phyloP scores from a whole-genome alignment of 805 yeast genomes.

The Hanseniaspora nectarophila region DNA sequence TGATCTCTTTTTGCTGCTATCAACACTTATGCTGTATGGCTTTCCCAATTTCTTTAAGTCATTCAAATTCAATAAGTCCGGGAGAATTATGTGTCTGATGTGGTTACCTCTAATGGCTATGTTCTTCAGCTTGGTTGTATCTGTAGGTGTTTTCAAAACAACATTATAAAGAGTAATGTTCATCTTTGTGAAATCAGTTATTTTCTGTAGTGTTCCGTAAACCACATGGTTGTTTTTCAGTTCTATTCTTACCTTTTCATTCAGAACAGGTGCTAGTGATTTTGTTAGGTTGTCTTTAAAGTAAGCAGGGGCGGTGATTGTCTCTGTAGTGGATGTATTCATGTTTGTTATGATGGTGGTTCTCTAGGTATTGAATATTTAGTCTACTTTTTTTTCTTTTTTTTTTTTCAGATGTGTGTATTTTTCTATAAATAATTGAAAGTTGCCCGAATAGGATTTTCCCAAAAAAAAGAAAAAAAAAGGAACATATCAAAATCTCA shows the following conservation, averaged over 20 bases:
- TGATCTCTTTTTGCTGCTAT: conserved; percentile 9
- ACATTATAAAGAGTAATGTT: conserved; percentile 10
- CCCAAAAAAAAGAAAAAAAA: too few relatives aligned
- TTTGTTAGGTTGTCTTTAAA: conserved; percentile 26
- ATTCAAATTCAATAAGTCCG: conserved; percentile 9
- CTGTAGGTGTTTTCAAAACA: conserved; percentile 5
- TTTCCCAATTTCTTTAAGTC: conserved; percentile 9
- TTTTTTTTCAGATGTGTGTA: too few relatives aligned
- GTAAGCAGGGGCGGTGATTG: conserved; percentile 6
- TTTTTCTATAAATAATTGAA: too few relatives aligned
- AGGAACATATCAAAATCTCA: too few relatives aligned
- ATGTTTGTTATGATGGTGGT: neutral
- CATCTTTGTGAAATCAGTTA: conserved; percentile 32
- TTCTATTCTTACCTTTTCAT: conserved; percentile 82
- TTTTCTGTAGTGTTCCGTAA: conserved; percentile 72
- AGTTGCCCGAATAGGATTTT: too few relatives aligned
- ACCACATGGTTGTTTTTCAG: conserved; percentile 81
- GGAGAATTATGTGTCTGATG: conserved; percentile 10
- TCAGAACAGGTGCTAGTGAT: conserved; percentile 72
- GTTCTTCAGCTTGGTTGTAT: conserved; percentile 11
- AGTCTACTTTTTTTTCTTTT: too few relatives aligned
- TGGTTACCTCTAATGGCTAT: conserved; percentile 13
- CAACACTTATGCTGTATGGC: conserved; percentile 5
- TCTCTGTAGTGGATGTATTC: neutral
- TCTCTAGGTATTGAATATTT: neutral